Evolutionary conservation across 768 basidiomycete species (phyloP).

Genomic region (Hygrophoropsis aurantiaca): DNA sequence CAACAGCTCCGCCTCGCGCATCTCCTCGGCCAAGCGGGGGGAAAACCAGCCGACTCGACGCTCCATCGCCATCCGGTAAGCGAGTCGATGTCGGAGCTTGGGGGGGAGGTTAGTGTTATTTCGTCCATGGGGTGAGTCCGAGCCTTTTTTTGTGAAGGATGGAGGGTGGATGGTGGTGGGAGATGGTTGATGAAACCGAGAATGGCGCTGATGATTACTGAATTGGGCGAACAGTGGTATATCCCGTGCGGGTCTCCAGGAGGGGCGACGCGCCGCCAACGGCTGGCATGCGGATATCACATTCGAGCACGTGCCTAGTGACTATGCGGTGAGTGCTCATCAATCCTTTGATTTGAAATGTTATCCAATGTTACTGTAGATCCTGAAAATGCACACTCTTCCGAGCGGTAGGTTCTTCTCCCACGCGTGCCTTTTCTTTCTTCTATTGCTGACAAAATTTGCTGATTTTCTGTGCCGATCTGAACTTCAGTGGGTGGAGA

Average conservation of each 20-base stretch:
- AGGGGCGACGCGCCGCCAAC: conserved; percentile 37
- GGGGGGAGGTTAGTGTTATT: conserved; percentile 55
- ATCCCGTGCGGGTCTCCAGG: conserved; percentile 32
- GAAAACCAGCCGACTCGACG: conserved; percentile 45
- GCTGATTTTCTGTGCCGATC: no score
- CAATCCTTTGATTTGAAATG: not conserved
- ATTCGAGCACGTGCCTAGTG: conserved; percentile 59
- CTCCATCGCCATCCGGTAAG: conserved; percentile 61
- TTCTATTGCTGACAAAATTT: no score
- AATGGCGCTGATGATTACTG: not conserved
- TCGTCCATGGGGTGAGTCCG: conserved; percentile 40
- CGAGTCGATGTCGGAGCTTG: conserved; percentile 46
- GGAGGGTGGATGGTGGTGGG: no score
- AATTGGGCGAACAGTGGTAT: conserved; percentile 33
- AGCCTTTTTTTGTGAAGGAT: not conserved
- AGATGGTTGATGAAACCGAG: no score
- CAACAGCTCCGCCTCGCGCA: conserved; percentile 52
- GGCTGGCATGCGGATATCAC: conserved; percentile 61
- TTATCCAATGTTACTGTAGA: conserved; percentile 11
- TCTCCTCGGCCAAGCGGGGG: conserved; percentile 48
- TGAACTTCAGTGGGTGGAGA: conserved; percentile 30
- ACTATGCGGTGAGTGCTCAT: conserved; percentile 45
- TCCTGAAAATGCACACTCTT: conserved; percentile 34
- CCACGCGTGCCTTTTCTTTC: no score
- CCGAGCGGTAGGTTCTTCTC: conserved; percentile 17